Conservation (phyloP, 2,329 filamentous ascomycete species). For the Calonectria montana region DNA sequence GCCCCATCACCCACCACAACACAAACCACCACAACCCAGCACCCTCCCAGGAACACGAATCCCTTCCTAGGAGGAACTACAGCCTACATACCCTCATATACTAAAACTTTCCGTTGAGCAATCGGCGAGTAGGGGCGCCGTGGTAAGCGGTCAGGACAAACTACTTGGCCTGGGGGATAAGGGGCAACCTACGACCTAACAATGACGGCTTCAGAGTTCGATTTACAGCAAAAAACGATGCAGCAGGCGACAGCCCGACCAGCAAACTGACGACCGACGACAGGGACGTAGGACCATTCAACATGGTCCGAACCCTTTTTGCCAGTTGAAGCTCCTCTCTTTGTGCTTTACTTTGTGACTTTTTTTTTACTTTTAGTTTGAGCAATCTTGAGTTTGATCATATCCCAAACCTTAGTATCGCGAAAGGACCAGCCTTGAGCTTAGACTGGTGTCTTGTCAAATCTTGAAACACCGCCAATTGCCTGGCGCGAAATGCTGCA, state of each 20-base stretch:
- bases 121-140: constrained; percentile 39
- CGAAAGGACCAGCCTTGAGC: not conserved
- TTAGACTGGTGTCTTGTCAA: not conserved
- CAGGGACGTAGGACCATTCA: constrained; percentile 42
- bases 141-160: constrained; percentile 45
- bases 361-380: not conserved
- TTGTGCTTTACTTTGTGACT: not conserved
- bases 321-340: constrained; percentile 1
- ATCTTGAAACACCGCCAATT: not conserved
- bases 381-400: not conserved
- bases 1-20: constrained; percentile 5
- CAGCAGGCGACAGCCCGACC: constrained; percentile 25
- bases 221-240: constrained; percentile 12
- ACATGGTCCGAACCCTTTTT: constrained; percentile 46
- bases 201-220: constrained; percentile 27
- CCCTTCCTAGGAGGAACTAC: not conserved
- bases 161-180: constrained; percentile 32
- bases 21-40: constrained; percentile 3
- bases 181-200: not conserved
- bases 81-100: constrained; percentile 24
- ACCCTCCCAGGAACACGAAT: not conserved
- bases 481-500: too few species aligned
- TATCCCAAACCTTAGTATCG: not conserved
- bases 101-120: not conserved
- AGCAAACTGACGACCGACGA: constrained; percentile 9